Conservation (phyloP, 352 stramenopile genomes). For the Phytopythium aichiense region DNA sequence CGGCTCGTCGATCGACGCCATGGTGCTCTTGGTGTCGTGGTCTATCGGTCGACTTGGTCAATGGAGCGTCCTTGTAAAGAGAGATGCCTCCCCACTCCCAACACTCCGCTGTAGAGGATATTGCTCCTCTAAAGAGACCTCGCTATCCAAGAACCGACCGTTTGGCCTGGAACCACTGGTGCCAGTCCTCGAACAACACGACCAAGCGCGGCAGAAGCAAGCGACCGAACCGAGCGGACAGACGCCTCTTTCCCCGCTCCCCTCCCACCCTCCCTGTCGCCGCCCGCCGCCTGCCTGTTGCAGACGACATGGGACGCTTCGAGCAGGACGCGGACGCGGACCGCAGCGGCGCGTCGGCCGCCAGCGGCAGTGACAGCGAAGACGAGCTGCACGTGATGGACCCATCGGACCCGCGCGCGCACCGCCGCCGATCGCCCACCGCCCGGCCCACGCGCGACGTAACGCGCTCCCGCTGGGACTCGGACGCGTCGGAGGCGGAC, state of each 20-base stretch:
- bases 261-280: too few species aligned
- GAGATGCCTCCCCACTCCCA: not conserved
- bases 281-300: too few species aligned
- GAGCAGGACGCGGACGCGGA: not conserved
- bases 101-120: constrained; percentile 2
- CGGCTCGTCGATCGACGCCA: constrained; percentile 92
- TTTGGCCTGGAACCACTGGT: constrained; percentile 4
- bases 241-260: too few species aligned
- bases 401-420: constrained; percentile 67
- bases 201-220: not conserved
- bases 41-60: not conserved
- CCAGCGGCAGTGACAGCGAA: constrained; percentile 28
- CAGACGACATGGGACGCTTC: not conserved
- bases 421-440: constrained; percentile 24
- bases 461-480: constrained; percentile 51
- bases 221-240: too few species aligned
- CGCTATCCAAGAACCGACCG: constrained; percentile 9
- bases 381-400: constrained; percentile 66
- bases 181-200: not conserved
- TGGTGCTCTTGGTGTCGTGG: constrained; percentile 10
- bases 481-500: constrained; percentile 24
- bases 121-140: constrained; percentile 4
- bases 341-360: constrained; percentile 20
- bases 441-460: constrained; percentile 28
- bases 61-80: constrained; percentile 13